Conservation (phyloP, 1,284 basidiomycete genomes). For the Rhodotorula mucilaginosa region DNA sequence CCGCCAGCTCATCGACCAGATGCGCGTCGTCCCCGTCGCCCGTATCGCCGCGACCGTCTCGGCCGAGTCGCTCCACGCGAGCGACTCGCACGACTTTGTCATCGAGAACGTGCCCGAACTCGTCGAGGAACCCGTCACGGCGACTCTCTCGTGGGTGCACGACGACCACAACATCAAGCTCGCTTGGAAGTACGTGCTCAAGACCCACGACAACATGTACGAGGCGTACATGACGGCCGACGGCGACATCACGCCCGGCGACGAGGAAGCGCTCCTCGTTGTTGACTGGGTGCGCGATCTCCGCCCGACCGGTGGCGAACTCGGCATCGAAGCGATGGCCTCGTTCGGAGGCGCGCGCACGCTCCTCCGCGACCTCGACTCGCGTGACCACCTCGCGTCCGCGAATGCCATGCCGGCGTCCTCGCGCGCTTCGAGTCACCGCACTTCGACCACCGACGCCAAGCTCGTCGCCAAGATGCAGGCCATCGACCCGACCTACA, state of each 20-base stretch:
- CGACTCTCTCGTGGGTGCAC: constrained; percentile 35
- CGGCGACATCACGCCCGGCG: constrained; percentile 14
- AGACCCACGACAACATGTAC: constrained; percentile 42
- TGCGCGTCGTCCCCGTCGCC: constrained; percentile 12
- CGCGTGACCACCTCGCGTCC: neutral
- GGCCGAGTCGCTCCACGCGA: neutral
- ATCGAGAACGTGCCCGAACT: constrained; percentile 31
- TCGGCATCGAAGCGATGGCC: constrained; percentile 43
- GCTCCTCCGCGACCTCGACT: constrained; percentile 10
- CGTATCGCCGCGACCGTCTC: neutral
- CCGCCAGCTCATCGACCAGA: constrained; percentile 10
- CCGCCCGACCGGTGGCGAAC: constrained; percentile 46
- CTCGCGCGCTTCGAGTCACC: constrained; percentile 2
- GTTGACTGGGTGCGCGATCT: constrained; percentile 45
- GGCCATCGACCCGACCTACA: constrained; percentile 34
- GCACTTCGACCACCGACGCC: constrained; percentile 22
- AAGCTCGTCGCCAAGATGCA: constrained; percentile 15
- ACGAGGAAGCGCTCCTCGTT: constrained; percentile 38
- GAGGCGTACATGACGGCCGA: constrained; percentile 44
- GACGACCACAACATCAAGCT: constrained; percentile 35
- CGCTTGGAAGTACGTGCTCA: constrained; percentile 44
- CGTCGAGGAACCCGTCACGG: constrained; percentile 31
- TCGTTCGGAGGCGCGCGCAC: constrained; percentile 18
- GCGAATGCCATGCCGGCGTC: neutral
- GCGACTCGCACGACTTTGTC: constrained; percentile 28